Evolutionary conservation across 2,329 filamentous ascomycete species (phyloP), one percentile per base, ranked within the genome.

Genomic region (Sordariomycetes sp.): DNA sequence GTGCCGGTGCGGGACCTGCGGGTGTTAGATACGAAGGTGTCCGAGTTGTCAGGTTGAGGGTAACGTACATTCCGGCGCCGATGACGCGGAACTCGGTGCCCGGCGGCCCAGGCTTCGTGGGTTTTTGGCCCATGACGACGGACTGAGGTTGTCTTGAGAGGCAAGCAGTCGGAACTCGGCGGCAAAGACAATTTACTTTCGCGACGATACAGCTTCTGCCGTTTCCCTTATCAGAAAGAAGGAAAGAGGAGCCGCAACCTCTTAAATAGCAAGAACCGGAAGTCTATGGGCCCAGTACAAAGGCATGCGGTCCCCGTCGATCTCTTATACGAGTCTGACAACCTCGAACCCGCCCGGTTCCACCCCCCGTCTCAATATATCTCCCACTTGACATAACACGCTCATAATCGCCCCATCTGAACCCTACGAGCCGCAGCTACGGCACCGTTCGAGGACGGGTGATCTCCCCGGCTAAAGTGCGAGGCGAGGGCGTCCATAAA

Each of bases 71-170:
- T 62, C 70, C 69, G 56, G 69, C 69, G 35, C 69, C 69, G 62
- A 71, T 71, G 40, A 70, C 69, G 18, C 67, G 64, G 62, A 71
- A 70, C 57, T 67, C 67, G 32, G 68, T 69, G 57, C 67, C 70
- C 56, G 65, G 66, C 24, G 66, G 65, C n/a, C 67, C 65, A 58
- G 67, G 67, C 28, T 60, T 65, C 61, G 51, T 66, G 67, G 34
- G 66, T 67, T 60, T 63, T 60, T 70, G 67, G 53, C 69, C 69
- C 69, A 71, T 70, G 55, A n/a, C 7, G 18, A 32, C 4, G 8
- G 28, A 32, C 8, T 32, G 28, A 8, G 8, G 28, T 32, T 32
- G 8, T 32, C 28, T 32, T 32, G 28, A 32, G 28, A 8, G 28
- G 8, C 28, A 32, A 32, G 28, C 28, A n/a, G 40, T n/a, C 40